Percentiles rank a stretch among this genome's conserved stretches.
These are phyloP conservation scores for Penicillium sp. DNA, from an alignment of 2,329 filamentous ascomycete genomes.

Conservation along the genomic window DNA sequence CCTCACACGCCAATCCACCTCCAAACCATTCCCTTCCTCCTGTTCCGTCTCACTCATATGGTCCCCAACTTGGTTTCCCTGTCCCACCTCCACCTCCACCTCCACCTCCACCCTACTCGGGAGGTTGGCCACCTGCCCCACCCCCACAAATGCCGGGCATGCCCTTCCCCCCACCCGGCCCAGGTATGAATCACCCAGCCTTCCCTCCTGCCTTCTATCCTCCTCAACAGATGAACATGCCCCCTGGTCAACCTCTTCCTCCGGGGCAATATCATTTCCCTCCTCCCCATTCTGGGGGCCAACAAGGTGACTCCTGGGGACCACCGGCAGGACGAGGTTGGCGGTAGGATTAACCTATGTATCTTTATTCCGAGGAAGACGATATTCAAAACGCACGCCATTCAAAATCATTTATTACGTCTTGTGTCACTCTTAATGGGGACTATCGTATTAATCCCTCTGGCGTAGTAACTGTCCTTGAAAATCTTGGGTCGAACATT, in stretches of 20 bases:
- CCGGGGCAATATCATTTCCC: slow-evolving; percentile 35
- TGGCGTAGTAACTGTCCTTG: too few species aligned
- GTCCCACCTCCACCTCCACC: slow-evolving; percentile 31
- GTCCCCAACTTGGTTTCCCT: slow-evolving; percentile 12
- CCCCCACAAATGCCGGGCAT: slow-evolving; percentile 30
- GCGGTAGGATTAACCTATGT: slow-evolving; percentile 8
- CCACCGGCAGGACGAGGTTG: slow-evolving; percentile 15
- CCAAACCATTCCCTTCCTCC: slow-evolving; percentile 15
- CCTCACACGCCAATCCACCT: slow-evolving; percentile 15
- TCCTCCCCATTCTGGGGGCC: slow-evolving; percentile 29
- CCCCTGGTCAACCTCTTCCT: slow-evolving; percentile 27
- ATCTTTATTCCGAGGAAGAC: not conserved
- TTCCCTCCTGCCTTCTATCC: slow-evolving; percentile 29
- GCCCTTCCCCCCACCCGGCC: slow-evolving; percentile 19
- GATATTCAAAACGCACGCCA: not conserved
- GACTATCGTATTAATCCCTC: too few species aligned
- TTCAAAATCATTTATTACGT: not conserved
- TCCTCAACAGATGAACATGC: slow-evolving; percentile 17
- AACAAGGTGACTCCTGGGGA: slow-evolving; percentile 23
- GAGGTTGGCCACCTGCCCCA: slow-evolving; percentile 36
- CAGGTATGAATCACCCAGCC: slow-evolving; percentile 18
- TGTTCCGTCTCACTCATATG: slow-evolving; percentile 4
- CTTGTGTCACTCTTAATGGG: too few species aligned
- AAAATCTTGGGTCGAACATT: too few species aligned
- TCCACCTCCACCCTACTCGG: slow-evolving; percentile 29